phyloP scores from a whole-genome alignment of 306 rosid species.

The Mucuna pruriens region DNA sequence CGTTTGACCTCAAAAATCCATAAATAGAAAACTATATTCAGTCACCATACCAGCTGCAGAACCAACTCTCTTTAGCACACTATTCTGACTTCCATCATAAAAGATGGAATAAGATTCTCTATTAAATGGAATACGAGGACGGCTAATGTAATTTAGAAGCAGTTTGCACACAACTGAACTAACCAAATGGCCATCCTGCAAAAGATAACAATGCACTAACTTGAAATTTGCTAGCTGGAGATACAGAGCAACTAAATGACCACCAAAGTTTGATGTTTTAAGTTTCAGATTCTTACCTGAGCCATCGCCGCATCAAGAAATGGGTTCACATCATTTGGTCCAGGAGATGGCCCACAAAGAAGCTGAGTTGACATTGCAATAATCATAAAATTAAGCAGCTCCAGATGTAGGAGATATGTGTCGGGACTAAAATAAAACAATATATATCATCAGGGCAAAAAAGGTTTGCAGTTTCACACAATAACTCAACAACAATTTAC shows the following conservation, averaged over 20 bases:
- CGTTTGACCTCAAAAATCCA: background rate
- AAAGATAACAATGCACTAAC: constrained; percentile 34
- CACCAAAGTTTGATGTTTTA: background rate
- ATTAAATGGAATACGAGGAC: constrained; percentile 49
- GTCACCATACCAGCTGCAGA: constrained; percentile 73
- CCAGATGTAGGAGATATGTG: constrained; percentile 66
- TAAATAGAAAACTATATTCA: background rate
- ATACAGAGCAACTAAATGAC: constrained; percentile 3
- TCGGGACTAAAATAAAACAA: constrained; percentile 46
- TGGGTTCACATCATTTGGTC: constrained; percentile 70
- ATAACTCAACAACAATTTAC: constrained; percentile 1
- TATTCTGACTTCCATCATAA: constrained; percentile 65
- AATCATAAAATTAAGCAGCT: constrained; percentile 77
- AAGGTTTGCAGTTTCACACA: background rate
- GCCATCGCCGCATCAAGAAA: constrained; percentile 76
- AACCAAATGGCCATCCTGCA: constrained; percentile 69
- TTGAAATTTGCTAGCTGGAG: background rate
- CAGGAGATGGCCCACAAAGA: constrained; percentile 74
- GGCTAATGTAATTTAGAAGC: constrained; percentile 58
- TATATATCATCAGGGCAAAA: constrained; percentile 40
- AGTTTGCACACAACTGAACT: constrained; percentile 61
- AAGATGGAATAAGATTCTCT: constrained; percentile 60
- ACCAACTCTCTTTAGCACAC: constrained; percentile 74
- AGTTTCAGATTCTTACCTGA: constrained; percentile 59
- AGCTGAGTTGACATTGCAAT: constrained; percentile 87